phyloP scores from a whole-genome alignment of 2,329 filamentous ascomycete species.

The Fusarium albidum region DNA sequence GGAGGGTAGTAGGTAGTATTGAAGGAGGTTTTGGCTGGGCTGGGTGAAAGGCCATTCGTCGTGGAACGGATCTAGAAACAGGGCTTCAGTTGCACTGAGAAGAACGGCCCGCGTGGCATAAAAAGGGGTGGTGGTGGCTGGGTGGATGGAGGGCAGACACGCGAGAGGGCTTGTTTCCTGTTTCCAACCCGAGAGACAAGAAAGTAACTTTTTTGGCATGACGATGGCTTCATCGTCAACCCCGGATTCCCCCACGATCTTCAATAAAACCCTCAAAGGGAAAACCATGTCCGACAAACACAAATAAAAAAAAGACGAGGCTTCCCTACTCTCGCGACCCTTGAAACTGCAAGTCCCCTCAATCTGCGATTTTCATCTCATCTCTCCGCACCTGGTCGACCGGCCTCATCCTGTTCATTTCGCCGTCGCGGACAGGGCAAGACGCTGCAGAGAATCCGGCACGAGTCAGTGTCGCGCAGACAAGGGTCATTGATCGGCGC shows the following conservation, averaged over 20 bases:
- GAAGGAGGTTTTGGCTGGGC: not conserved
- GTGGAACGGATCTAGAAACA: slow-evolving; percentile 1
- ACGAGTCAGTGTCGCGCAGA: slow-evolving; percentile 5
- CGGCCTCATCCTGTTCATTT: slow-evolving; percentile 5
- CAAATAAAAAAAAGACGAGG: too few relatives aligned
- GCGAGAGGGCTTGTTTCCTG: not conserved
- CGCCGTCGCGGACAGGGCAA: not conserved
- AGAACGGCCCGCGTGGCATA: not conserved
- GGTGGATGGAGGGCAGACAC: too few relatives aligned
- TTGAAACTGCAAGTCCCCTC: slow-evolving; percentile 3
- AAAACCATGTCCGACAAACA: slow-evolving; percentile 3
- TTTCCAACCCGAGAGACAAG: not conserved
- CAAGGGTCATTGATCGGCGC: not conserved
- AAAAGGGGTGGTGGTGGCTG: too few relatives aligned
- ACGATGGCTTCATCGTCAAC: slow-evolving; percentile 5
- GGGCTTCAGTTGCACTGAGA: not conserved
- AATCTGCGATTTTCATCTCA: slow-evolving; percentile 5
- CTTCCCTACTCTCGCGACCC: not conserved
- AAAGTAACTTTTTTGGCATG: not conserved
- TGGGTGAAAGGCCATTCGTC: not conserved
- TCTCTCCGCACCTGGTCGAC: slow-evolving; percentile 1
- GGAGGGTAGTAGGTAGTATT: too few relatives aligned
- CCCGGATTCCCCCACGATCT: not conserved
- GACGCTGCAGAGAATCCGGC: not conserved
- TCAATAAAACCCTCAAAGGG: not conserved